Evolutionary conservation across 768 basidiomycete genomes (phyloP).

Genomic region (Infundibulicybe gibba): DNA sequence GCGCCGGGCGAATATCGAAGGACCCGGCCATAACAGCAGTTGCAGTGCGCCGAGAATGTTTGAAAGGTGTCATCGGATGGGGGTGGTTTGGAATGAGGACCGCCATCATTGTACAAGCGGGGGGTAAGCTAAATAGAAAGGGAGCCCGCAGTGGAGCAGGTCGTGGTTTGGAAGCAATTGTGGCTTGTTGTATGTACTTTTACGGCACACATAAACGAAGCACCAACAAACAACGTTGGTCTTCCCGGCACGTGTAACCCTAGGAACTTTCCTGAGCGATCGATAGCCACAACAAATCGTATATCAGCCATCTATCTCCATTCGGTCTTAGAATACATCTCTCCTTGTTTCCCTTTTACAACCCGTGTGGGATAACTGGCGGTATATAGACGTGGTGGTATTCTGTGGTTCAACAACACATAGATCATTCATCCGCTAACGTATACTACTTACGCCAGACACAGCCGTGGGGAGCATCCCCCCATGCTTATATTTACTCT

Average conservation of each 20-base stretch:
- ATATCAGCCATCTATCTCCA: conserved; percentile 38
- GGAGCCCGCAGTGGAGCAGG: conserved; percentile 42
- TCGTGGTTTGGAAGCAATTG: conserved; percentile 50
- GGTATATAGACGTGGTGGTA: too few species aligned
- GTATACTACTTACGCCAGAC: too few species aligned
- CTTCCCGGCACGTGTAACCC: conserved; percentile 39
- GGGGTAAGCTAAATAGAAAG: conserved; percentile 29
- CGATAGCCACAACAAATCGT: conserved; percentile 25
- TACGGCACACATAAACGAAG: conserved; percentile 43
- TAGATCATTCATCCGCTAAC: too few species aligned
- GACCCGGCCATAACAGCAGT: conserved; percentile 73
- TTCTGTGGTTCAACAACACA: too few species aligned
- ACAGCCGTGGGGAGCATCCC: too few species aligned
- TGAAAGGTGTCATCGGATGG: conserved; percentile 27
- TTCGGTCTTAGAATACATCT: conserved; percentile 13
- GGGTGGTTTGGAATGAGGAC: conserved; percentile 23
- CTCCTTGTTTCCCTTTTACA: not conserved
- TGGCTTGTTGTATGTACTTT: conserved; percentile 37
- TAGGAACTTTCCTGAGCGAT: conserved; percentile 35
- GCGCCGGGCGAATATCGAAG: conserved; percentile 62
- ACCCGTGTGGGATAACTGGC: too few species aligned
- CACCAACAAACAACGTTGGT: conserved; percentile 48
- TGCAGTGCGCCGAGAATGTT: conserved; percentile 57
- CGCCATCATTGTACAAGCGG: conserved; percentile 24
- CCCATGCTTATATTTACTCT: too few species aligned